These are phyloP conservation scores for Aspergillus texensis DNA, from an alignment of 2,329 filamentous ascomycete genomes.

Conservation along the genomic window DNA sequence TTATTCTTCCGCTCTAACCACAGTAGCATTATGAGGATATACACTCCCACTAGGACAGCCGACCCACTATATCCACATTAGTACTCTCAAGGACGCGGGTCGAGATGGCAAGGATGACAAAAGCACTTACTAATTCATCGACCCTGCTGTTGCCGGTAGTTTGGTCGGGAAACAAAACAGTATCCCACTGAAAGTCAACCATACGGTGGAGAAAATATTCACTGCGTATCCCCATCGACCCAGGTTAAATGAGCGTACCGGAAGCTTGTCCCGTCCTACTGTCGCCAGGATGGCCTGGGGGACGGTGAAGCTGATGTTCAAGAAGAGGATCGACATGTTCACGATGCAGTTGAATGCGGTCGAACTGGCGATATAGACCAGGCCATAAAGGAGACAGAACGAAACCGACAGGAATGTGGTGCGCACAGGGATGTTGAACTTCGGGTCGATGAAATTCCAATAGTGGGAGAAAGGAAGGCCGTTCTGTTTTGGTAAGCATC, in stretches of 20 bases:
- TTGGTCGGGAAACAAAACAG: slow-evolving; percentile 51
- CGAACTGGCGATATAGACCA: slow-evolving; percentile 33
- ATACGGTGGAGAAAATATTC: slow-evolving; percentile 48
- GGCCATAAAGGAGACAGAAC: slow-evolving; percentile 47
- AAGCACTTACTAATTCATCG: slow-evolving; percentile 49
- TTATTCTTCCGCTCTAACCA: slow-evolving; percentile 12
- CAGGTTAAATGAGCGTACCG: slow-evolving; percentile 32
- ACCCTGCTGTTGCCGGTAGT: slow-evolving; percentile 45
- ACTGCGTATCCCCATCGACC: slow-evolving; percentile 35
- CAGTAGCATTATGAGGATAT: slow-evolving; percentile 8
- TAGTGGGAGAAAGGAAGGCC: slow-evolving; percentile 21
- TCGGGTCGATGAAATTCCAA: slow-evolving; percentile 20
- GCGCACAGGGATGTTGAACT: slow-evolving; percentile 37
- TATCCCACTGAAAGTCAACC: slow-evolving; percentile 48
- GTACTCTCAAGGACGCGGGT: slow-evolving; percentile 18
- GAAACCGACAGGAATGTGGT: slow-evolving; percentile 48
- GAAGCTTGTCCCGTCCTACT: slow-evolving; percentile 33
- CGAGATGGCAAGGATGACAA: background rate
- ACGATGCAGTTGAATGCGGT: slow-evolving; percentile 47
- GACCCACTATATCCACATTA: slow-evolving; percentile 28
- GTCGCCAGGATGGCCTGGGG: slow-evolving; percentile 48
- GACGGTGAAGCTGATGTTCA: slow-evolving; percentile 45
- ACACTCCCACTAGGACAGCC: slow-evolving; percentile 40
- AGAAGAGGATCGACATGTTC: slow-evolving; percentile 37
- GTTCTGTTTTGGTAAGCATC: slow-evolving; percentile 7